These are phyloP conservation scores for Xylaria scruposa DNA, from an alignment of 495 filamentous ascomycete genomes.

Conservation along the genomic window DNA sequence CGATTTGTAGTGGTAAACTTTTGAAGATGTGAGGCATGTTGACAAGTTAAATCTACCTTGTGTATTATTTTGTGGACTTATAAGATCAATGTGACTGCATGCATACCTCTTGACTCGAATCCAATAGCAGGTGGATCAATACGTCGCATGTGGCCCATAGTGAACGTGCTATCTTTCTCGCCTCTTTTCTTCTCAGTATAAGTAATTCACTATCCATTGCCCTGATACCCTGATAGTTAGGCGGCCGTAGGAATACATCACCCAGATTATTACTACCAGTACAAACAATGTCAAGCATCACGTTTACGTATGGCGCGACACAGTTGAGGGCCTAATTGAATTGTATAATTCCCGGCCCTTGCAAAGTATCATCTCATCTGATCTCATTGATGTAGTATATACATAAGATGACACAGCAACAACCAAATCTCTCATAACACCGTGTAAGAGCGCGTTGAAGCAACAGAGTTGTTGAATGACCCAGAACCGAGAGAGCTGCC, in stretches of 20 bases:
- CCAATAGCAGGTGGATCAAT: neutral
- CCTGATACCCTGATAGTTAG: neutral
- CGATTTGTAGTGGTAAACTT: neutral
- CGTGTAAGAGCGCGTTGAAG: constrained; percentile 27
- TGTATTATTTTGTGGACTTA: neutral
- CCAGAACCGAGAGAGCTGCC: constrained; percentile 23
- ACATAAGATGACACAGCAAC: constrained; percentile 11
- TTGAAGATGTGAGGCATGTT: neutral
- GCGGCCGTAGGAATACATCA: neutral
- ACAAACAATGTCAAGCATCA: neutral
- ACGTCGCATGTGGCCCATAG: neutral
- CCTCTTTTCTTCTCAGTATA: too few relatives aligned
- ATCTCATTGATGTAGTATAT: constrained; percentile 13
- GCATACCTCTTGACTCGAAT: neutral
- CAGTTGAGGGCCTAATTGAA: neutral
- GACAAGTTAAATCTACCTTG: neutral
- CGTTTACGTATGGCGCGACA: neutral
- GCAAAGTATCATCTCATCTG: neutral
- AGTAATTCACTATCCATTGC: neutral
- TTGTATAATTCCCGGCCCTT: neutral
- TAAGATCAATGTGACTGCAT: neutral
- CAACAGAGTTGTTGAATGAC: constrained; percentile 30
- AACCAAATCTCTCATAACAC: neutral
- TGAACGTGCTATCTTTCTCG: neutral
- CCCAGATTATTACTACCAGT: neutral